Base-by-base conservation (phyloP, 345 rosid species). In the Heritiera littoralis region DNA sequence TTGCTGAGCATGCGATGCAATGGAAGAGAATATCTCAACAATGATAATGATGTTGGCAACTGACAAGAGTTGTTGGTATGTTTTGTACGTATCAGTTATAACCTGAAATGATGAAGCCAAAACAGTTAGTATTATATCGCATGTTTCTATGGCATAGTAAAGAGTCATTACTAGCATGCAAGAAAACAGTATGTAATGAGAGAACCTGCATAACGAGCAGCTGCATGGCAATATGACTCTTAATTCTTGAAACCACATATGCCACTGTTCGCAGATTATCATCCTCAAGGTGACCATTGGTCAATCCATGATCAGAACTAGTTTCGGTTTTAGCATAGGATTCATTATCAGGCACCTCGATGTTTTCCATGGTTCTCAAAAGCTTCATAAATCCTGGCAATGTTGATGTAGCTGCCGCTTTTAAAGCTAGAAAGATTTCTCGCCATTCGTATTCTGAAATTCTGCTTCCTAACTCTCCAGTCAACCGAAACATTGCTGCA, bases 371-470 rank as follows among this genome's bases (percentile, higher is more conserved):
- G 79, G 83, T 92, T 85, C 86, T 92, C 80, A 95, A 82, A 82
- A 91, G 85, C 81, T 89, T 92, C 88, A 90, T 79, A 82, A 90
- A 90, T 74, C 91, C 88, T 7, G 95, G 92, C 80, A 93, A 77
- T 23, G 86, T 85, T 67, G 89, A 87, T 75, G 85, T 87, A 20
- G 93, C 86, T 32, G 95, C 93, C 84, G 90, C 98, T 78, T 92
- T 87, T 87, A 95, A 79, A 64, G 91, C 88, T 76, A 88, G 46
- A 77, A 91, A 89, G 64, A 93, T 83, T 65, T 82, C 85, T 80
- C 82, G 85, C 95, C 97, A 93, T 80, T 97, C 99, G 54, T 89
- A 90, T 80, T 90, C 88, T 41, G 92, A 88, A 76, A 92, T 84
- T 72, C 64, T 83, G 81, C 81, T 83, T 20, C 91, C 89, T 83